Conservation (phyloP, 176 grass and related monocot genomes). For the Ensete ventricosum region DNA sequence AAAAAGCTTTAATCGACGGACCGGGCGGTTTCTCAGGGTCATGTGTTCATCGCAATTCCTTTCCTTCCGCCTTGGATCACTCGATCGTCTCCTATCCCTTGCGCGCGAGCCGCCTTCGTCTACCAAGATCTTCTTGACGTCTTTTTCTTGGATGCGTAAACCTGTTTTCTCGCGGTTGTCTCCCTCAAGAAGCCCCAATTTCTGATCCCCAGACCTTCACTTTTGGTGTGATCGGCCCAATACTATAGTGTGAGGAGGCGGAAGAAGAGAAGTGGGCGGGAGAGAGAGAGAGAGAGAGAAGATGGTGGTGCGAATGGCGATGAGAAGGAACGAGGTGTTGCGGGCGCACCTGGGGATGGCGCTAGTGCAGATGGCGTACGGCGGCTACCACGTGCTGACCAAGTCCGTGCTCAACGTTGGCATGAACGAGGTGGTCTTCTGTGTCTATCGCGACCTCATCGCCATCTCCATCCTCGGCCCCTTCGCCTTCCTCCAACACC, state of each 20-base stretch:
- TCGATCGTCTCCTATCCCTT: too few species aligned
- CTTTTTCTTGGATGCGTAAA: too few species aligned
- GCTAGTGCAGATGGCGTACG: constrained; percentile 67
- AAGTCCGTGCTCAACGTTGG: constrained; percentile 96
- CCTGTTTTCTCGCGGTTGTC: too few species aligned
- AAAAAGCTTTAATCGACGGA: too few species aligned
- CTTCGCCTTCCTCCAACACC: constrained; percentile 39
- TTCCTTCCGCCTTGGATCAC: too few species aligned
- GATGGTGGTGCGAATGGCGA: constrained; percentile 13
- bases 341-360: constrained; percentile 81
- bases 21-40: too few species aligned
- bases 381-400: constrained; percentile 93
- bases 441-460: constrained; percentile 89
- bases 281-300: constrained; percentile 12
- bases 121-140: too few species aligned
- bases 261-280: not conserved
- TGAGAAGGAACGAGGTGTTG: constrained; percentile 48
- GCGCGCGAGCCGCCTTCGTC: too few species aligned
- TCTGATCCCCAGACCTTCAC: not conserved
- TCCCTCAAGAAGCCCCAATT: not conserved
- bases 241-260: not conserved
- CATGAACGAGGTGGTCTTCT: constrained; percentile 97
- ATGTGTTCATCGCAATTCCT: too few species aligned
- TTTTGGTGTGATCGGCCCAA: not conserved
- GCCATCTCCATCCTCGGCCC: constrained; percentile 67